A percentile compares a stretch with the other conserved stretches of the same genome.
Evolutionary conservation across 495 filamentous ascomycete genomes (phyloP).

Genomic region (Xylaria sp.): DNA sequence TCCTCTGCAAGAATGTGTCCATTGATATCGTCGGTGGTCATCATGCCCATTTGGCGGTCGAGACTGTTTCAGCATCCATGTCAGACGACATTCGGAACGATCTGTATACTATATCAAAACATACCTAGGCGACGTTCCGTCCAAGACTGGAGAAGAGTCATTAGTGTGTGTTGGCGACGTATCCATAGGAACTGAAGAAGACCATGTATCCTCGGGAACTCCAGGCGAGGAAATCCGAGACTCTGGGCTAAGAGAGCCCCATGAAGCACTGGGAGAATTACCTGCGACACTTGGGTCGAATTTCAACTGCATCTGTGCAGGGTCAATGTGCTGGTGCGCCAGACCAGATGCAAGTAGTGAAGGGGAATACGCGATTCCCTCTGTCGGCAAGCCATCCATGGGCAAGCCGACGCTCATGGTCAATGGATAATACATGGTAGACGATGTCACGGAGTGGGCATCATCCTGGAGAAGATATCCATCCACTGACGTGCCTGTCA

Average conservation of each 20-base stretch:
- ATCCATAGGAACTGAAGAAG: conserved; percentile 43
- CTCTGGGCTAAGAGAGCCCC: conserved; percentile 58
- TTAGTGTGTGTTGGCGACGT: conserved; percentile 53
- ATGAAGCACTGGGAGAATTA: conserved; percentile 53
- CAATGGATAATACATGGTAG: conserved; percentile 49
- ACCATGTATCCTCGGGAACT: conserved; percentile 55
- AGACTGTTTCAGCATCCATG: conserved; percentile 40
- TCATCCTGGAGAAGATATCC: conserved; percentile 56
- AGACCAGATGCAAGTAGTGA: conserved; percentile 46
- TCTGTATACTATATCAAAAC: conserved; percentile 30
- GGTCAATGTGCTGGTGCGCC: conserved; percentile 48
- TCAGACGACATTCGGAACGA: conserved; percentile 36
- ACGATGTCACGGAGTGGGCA: conserved; percentile 51
- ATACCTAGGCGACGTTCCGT: conserved; percentile 59
- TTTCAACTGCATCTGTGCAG: conserved; percentile 52
- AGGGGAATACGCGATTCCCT: conserved; percentile 51
- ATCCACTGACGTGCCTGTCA: conserved; percentile 57
- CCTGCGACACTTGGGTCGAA: conserved; percentile 51
- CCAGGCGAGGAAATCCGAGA: conserved; percentile 58
- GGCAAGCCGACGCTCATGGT: conserved; percentile 48
- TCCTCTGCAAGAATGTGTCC: conserved; percentile 51
- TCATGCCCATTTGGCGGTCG: conserved; percentile 47
- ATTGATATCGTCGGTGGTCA: conserved; percentile 52
- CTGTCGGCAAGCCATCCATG: conserved; percentile 47
- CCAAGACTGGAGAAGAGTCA: conserved; percentile 53